A percentile compares a stretch with the other conserved stretches of the same genome.
These are phyloP conservation scores for Actinomortierella wolfii DNA, from an alignment of 371 early-diverging fungal genomes.

Conservation along the genomic window DNA sequence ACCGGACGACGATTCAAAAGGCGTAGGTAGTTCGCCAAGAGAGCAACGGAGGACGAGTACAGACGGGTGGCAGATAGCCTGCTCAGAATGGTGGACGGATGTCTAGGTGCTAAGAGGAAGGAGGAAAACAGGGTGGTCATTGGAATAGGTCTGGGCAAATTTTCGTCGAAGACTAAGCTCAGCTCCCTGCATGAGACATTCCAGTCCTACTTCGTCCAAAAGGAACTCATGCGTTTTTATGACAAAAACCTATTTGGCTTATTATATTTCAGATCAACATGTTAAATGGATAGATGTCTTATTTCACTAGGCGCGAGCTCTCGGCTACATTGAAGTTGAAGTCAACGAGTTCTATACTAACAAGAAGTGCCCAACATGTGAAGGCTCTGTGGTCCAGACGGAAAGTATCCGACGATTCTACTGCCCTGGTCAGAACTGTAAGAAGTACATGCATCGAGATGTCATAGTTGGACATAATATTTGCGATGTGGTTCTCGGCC, in stretches of 20 bases:
- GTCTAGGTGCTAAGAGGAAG: slow-evolving; percentile 7
- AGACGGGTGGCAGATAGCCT: slow-evolving; percentile 12
- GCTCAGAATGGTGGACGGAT: slow-evolving; percentile 10
- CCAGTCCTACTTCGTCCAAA: slow-evolving; percentile 13
- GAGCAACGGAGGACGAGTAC: slow-evolving; percentile 12
- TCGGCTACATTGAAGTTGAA: slow-evolving; percentile 10
- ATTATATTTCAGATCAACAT: neutral
- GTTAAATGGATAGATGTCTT: neutral
- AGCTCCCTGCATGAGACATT: slow-evolving; percentile 14
- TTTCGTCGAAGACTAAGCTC: slow-evolving; percentile 9
- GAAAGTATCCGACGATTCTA: slow-evolving; percentile 3
- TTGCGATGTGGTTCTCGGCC: neutral
- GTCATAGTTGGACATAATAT: neutral
- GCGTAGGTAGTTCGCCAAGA: slow-evolving; percentile 10
- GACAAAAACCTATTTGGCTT: neutral
- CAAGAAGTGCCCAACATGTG: slow-evolving; percentile 13
- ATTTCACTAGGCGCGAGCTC: neutral
- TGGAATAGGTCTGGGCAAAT: slow-evolving; percentile 17
- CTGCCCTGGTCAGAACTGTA: too few species aligned
- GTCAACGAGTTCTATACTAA: slow-evolving; percentile 16
- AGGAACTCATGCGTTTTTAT: neutral
- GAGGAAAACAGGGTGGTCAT: slow-evolving; percentile 15
- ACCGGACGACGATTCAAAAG: slow-evolving; percentile 4
- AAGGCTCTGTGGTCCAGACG: slow-evolving; percentile 3
- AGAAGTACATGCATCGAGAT: neutral